Percentiles rank a stretch among this genome's conserved stretches.
These are phyloP conservation scores for Lolium multiflorum DNA, from an alignment of 176 grass and related monocot species.

Conservation along the genomic window DNA sequence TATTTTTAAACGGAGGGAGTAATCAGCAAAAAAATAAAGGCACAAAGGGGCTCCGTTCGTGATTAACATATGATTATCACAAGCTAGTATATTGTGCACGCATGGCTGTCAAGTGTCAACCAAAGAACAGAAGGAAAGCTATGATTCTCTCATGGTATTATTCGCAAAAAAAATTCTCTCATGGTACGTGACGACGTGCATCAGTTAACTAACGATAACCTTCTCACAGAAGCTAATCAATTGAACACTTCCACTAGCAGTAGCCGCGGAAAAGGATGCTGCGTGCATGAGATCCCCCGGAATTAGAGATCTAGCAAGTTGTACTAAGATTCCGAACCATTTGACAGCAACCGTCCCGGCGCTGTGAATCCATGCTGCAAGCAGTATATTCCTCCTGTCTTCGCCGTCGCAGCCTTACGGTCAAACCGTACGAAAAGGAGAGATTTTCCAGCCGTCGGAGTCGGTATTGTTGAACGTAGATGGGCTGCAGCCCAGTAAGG, in stretches of 20 bases:
- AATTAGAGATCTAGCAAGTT: background rate
- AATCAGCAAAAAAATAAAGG: background rate
- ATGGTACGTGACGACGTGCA: background rate
- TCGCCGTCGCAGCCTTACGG: background rate
- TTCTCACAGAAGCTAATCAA: conserved; percentile 18
- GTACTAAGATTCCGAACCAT: too few species aligned
- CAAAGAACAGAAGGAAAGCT: background rate
- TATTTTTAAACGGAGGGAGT: too few species aligned
- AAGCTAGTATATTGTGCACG: background rate
- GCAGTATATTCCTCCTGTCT: background rate
- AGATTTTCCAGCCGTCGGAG: background rate
- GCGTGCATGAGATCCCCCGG: background rate
- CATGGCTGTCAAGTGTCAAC: conserved; percentile 31
- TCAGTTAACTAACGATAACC: conserved; percentile 1
- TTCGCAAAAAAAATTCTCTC: too few species aligned
- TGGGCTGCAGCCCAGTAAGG: too few species aligned
- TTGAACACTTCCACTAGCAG: too few species aligned
- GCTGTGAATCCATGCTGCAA: background rate
- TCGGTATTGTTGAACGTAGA: too few species aligned
- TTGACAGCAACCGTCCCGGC: too few species aligned
- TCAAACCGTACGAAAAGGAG: background rate
- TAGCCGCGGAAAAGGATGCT: conserved; percentile 6
- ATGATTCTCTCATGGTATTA: conserved; percentile 15
- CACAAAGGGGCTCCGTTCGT: background rate
- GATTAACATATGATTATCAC: background rate